phyloP scores from a whole-genome alignment of 2,329 filamentous ascomycete genomes.

The Plenodomus lindquistii region DNA sequence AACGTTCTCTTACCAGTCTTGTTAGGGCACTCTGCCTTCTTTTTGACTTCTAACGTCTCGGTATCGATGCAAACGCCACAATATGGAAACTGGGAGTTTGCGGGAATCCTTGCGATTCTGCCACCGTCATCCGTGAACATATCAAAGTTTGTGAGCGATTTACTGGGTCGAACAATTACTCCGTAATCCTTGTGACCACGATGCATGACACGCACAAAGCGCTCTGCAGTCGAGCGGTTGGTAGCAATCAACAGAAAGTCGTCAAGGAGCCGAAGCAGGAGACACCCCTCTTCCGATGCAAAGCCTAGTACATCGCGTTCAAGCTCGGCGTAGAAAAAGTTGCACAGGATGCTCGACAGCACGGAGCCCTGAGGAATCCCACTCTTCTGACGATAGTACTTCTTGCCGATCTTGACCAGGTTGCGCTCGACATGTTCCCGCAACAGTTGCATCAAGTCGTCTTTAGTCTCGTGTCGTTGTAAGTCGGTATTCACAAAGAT shows the following conservation, averaged over 20 bases:
- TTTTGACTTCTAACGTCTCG: slow-evolving; percentile 72
- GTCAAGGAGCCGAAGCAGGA: slow-evolving; percentile 84
- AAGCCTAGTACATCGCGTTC: slow-evolving; percentile 73
- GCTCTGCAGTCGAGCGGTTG: slow-evolving; percentile 65
- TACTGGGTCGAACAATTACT: slow-evolving; percentile 73
- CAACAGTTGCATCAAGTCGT: slow-evolving; percentile 70
- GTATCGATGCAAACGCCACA: slow-evolving; percentile 82
- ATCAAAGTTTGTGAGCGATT: slow-evolving; percentile 86
- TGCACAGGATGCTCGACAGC: slow-evolving; percentile 84
- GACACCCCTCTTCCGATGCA: slow-evolving; percentile 59
- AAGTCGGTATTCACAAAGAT: slow-evolving; percentile 75
- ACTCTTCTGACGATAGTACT: slow-evolving; percentile 80
- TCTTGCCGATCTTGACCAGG: slow-evolving; percentile 84
- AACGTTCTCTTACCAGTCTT: slow-evolving; percentile 49
- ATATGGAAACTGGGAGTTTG: slow-evolving; percentile 74
- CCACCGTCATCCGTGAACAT: slow-evolving; percentile 59
- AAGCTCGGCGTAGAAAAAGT: slow-evolving; percentile 91
- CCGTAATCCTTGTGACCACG: slow-evolving; percentile 77
- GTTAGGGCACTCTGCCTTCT: slow-evolving; percentile 63
- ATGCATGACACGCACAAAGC: slow-evolving; percentile 82
- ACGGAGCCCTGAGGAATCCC: slow-evolving; percentile 95
- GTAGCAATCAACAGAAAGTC: slow-evolving; percentile 90
- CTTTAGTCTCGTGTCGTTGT: slow-evolving; percentile 60
- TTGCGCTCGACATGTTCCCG: slow-evolving; percentile 82
- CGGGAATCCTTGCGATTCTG: slow-evolving; percentile 40